Base-by-base conservation (phyloP, 2,329 filamentous ascomycete genomes). In the Lomentospora prolificans region DNA sequence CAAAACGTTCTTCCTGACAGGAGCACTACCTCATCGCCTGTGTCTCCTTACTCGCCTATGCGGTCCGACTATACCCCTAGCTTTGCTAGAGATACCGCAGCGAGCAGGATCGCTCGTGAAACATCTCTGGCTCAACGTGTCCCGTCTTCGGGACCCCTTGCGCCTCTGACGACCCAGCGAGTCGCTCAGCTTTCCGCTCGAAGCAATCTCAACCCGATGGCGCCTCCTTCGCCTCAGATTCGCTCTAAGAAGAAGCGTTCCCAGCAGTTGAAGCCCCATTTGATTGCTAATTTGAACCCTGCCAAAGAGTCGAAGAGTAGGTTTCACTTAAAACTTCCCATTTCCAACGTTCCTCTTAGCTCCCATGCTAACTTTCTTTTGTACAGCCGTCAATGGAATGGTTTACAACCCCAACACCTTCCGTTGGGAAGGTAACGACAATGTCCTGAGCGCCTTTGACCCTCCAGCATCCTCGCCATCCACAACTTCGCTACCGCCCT, bases 351-450 rank as follows among this genome's bases (percentile, higher is more conserved):
- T 19, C 2, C 8, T n/a, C 14, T 22, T 33, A 7, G 9, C 24
- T 53, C 1, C n/a, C n/a, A 44, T 22, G 3, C 41, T 46, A 9
- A 46, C 50, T 30, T 7, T 7, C 27, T 46, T 46, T 60, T 19
- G 4, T 46, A 12, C n/a, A 92, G 89, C 85, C 65, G 81, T 96
- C 58, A 94, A 96, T 69, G 94, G 92, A 60, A 99, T 99, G 94
- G 86, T 84, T 55, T 99, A 96, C 68, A 97, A 99, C 65, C 89
- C 94, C 5, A 76, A 80, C 27, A 87, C 89, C 7, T 94, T 85
- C 65, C 81, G 84, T 52, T 99, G 94, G 94, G 94, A 99, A 75
- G 94, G 94, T 54, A 99, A 99, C 64, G 94, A 99, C 67, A 92
- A 90, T 63, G 86, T 80, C 31, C 75, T 95, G 55, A 80, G 81